These are phyloP conservation scores for Silene noctiflora DNA, from an alignment of 179 eudicot species.

Conservation along the genomic window DNA sequence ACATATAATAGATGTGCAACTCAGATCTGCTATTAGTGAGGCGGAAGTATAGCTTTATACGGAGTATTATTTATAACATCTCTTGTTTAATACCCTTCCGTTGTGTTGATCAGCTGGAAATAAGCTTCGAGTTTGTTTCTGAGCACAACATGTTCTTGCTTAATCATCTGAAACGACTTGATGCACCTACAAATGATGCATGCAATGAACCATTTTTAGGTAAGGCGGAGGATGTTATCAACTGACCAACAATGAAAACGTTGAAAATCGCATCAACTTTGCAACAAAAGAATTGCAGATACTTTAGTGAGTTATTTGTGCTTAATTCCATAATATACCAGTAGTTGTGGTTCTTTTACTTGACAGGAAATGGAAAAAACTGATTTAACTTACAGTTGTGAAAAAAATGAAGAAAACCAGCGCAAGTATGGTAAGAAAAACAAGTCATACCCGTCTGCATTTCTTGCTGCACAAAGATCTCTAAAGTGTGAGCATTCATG, in stretches of 20 bases:
- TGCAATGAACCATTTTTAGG: conserved; percentile 5
- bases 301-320: too few relatives aligned
- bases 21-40: not conserved
- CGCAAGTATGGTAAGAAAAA: not conserved
- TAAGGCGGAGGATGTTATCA: too few relatives aligned
- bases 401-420: too few relatives aligned
- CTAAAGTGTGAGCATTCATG: conserved; percentile 53
- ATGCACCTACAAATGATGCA: conserved; percentile 42
- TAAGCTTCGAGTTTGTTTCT: conserved; percentile 61
- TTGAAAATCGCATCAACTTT: too few relatives aligned
- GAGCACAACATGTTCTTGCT: conserved; percentile 53
- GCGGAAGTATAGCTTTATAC: not conserved
- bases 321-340: too few relatives aligned
- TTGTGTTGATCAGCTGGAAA: conserved; percentile 32
- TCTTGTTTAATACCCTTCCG: conserved; percentile 6
- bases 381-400: too few relatives aligned
- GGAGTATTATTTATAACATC: too few relatives aligned
- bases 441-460: conserved; percentile 43
- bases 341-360: too few relatives aligned
- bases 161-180: conserved; percentile 51
- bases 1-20: not conserved
- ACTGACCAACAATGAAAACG: too few relatives aligned
- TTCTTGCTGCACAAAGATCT: conserved; percentile 44
- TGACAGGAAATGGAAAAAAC: too few relatives aligned
- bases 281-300: too few relatives aligned